These are phyloP conservation scores for Fusarium tanahbumbuense DNA, from an alignment of 2,329 filamentous ascomycete genomes.

Conservation along the genomic window DNA sequence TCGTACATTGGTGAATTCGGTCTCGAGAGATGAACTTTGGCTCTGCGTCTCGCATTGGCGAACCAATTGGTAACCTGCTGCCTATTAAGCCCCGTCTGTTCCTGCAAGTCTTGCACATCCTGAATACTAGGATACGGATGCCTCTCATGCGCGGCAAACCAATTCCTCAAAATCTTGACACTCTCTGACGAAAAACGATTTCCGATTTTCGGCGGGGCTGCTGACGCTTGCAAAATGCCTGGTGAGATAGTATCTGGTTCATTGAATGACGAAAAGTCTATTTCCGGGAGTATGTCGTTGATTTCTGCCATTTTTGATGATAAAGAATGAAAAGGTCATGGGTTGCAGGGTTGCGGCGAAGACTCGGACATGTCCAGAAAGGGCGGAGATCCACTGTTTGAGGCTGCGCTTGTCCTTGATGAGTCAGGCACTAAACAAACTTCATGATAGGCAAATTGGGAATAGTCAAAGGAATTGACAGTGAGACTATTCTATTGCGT, in stretches of 20 bases:
- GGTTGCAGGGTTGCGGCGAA: constrained; percentile 17
- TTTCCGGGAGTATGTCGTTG: background rate
- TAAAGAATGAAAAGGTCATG: constrained; percentile 23
- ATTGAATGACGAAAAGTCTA: background rate
- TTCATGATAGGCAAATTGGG: constrained; percentile 14
- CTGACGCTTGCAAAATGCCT: constrained; percentile 23
- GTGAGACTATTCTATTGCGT: background rate
- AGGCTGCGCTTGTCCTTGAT: background rate
- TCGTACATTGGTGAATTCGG: constrained; percentile 36
- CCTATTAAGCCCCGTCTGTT: constrained; percentile 78
- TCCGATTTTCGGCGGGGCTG: constrained; percentile 33
- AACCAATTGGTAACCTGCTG: constrained; percentile 90
- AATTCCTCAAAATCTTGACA: constrained; percentile 73
- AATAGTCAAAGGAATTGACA: background rate
- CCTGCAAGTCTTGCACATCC: constrained; percentile 79
- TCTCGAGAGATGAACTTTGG: constrained; percentile 67
- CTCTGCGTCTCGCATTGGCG: constrained; percentile 82
- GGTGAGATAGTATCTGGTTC: constrained; percentile 25
- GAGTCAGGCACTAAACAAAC: constrained; percentile 16
- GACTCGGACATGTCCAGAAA: constrained; percentile 36
- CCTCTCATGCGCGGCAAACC: constrained; percentile 78
- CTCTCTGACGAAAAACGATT: constrained; percentile 33
- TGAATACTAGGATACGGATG: constrained; percentile 87
- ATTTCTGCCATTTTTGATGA: constrained; percentile 7
- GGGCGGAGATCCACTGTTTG: constrained; percentile 37